Base-by-base conservation (phyloP, 148 eudicot species). In the Camellia granthamiana region DNA sequence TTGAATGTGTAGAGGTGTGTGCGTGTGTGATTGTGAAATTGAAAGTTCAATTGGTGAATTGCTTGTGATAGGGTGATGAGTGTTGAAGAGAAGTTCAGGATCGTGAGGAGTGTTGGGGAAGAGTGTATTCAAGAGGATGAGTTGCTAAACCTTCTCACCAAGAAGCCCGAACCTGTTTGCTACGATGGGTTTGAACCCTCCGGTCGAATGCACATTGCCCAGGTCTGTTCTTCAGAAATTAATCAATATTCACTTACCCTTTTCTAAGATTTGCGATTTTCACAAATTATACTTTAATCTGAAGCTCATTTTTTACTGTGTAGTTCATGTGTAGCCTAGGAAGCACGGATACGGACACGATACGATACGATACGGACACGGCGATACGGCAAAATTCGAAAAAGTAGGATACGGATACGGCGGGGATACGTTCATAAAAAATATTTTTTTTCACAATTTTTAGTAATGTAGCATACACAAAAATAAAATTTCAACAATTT, bases 141-240 rank as follows among this genome's bases (percentile, higher is more conserved):
- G 79, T 69, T 89, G 64, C 21, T 79, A 46, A 84, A 84, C 19
- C 81, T 89, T 16, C 81, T 89, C 72, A 41, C 83, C 7, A 87
- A 87, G 59, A 89, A 89, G 83, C 88, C 90, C 19, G 75, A 79
- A 44, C 91, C 91, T 16, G 79, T 89, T 78, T 87, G 87, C 84
- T 89, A 89, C 30, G 91, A 87, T 41, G 91, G 91, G 43, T 89
- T 87, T 38, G 91, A 89, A 77, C 91, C 90, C 7, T 89, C 91
- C 0, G 91, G 91, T 43, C 79, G 90, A 74, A 89, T 89, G 91
- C 91, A 87, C 63, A 84, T 85, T 77, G 89, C 91, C 61, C 91
- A 89, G 89, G 89, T 87, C 10, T 44, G 42, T 59, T 41, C 59
- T 21, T 52, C 4, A 1, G 47, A 1, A 30, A 44, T 2, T 63